These are phyloP conservation scores for Fusarium hostae DNA, from an alignment of 2,329 filamentous ascomycete genomes.

Conservation along the genomic window DNA sequence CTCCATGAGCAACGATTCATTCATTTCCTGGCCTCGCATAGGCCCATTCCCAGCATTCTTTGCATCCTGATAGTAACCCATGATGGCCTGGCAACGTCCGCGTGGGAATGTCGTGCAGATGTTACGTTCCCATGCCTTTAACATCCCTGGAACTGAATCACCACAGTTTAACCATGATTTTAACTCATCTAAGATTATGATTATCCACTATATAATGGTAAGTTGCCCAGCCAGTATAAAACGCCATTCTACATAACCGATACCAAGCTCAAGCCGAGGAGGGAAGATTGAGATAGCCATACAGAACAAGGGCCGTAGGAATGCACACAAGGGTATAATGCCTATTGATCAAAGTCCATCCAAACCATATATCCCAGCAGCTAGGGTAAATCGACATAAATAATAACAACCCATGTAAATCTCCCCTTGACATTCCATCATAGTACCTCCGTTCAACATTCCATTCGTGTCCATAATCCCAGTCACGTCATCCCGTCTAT, in stretches of 20 bases:
- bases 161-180: neutral
- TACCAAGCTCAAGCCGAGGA: constrained; percentile 10
- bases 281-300: constrained; percentile 10
- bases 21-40: neutral
- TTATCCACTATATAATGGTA: constrained; percentile 30
- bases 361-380: constrained; percentile 23
- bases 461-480: constrained; percentile 35
- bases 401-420: constrained; percentile 19
- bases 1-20: neutral
- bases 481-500: constrained; percentile 32
- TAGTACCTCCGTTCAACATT: constrained; percentile 25
- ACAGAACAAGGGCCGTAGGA: constrained; percentile 27
- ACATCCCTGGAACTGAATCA: neutral
- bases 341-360: constrained; percentile 45
- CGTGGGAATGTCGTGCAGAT: constrained; percentile 23
- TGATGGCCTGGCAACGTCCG: constrained; percentile 2
- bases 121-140: neutral
- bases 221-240: neutral
- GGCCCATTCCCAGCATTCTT: constrained; percentile 7
- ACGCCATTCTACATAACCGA: constrained; percentile 16
- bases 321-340: constrained; percentile 48
- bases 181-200: constrained; percentile 33
- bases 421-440: constrained; percentile 28
- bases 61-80: neutral
- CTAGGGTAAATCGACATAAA: constrained; percentile 26